Evolutionary conservation across 169 alveolate species (phyloP), one percentile per base, ranked within the genome.

Genomic region (Eimeria tenella): DNA sequence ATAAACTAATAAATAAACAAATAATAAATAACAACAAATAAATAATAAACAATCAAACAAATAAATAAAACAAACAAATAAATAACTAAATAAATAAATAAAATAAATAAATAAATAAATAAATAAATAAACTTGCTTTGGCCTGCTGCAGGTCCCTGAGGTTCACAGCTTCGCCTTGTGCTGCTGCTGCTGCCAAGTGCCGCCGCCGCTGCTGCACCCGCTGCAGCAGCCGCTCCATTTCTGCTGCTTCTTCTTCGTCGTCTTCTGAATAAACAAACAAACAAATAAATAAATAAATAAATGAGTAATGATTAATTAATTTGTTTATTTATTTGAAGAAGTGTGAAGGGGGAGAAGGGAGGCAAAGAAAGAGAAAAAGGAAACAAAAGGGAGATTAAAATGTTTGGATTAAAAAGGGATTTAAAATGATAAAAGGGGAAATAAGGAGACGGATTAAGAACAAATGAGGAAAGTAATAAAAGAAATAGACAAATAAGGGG

Each of bases 191-290:
- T n/a, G n/a, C n/a, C n/a, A n/a, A n/a, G n/a, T n/a, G n/a, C n/a
- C n/a, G n/a, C n/a, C n/a, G n/a, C n/a, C n/a, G n/a, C n/a, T n/a
- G n/a, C n/a, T n/a, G n/a, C n/a, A n/a, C n/a, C n/a, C n/a, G n/a
- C n/a, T 65, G 75, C 75, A 65, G 75, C 25, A 65, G 25, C 75
- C 75, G 17, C 75, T 65, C 75, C 75, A 65, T 65, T 19, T 65
- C 75, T 5, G 75, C 75, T 10, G 75, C 75, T 19, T 65, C 75
- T 5, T 65, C 75, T n/a, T 9, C 75, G 23, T 65, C 75, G 17
- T 65, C 75, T 21, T 65, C 75, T 19, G 75, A 9, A 21, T 5
- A 19, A 13, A 68, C 8, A 68, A 13, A 17, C 31, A 9, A 17
- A 21, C 77, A 68, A 68, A 17, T 68, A 13, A 17, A 13, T n/a